Base-by-base conservation (phyloP, 129 eudicot genomes). In the Calendula officinalis region DNA sequence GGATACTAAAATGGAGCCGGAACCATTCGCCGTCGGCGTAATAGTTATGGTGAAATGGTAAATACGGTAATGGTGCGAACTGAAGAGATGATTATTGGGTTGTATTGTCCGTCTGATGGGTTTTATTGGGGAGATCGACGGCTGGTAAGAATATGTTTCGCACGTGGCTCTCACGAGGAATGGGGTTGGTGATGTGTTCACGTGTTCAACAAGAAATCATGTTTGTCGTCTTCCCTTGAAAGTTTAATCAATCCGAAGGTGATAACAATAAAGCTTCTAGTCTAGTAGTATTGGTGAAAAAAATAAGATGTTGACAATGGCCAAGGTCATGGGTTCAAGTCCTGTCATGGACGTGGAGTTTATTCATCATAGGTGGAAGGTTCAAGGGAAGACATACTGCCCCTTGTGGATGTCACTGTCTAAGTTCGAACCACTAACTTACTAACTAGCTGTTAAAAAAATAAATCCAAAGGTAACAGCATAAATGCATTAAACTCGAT, bases 151-250 rank as follows among this genome's bases (percentile, higher is more conserved):
- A 30, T 43, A 39, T 48, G 62, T 30, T 55, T n/a, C n/a, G 44
- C 73, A 75, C 80, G 75, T 75, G 75, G 7, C 7, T 32, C 5
- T 35, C 80, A 68, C 80, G 69, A 40, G 60, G 49, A 9, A 0
- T 37, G 52, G 71, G 71, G 60, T 65, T 73, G 78, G 73, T 73
- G 72, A 66, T 37, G 55, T 15, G 35, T 76, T 69, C 76, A 69
- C 72, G 76, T 76, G 72, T 63, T 76, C 67, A 15, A 65, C 81
- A 76, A 76, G 76, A 34, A 76, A 76, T 43, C 33, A 69, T 12
- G n/a, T 13, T 46, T 58, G 47, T 47, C 47, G n/a, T 47, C 49
- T 16, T 4, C 10, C 2, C 14, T 17, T 40, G 9, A 36, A 15
- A 17, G 10, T 50, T 49, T 16, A 6, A 12, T 50, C 34, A 50